These are phyloP conservation scores for Chaetomium cochliodes DNA, from an alignment of 495 filamentous ascomycete species.

Conservation along the genomic window DNA sequence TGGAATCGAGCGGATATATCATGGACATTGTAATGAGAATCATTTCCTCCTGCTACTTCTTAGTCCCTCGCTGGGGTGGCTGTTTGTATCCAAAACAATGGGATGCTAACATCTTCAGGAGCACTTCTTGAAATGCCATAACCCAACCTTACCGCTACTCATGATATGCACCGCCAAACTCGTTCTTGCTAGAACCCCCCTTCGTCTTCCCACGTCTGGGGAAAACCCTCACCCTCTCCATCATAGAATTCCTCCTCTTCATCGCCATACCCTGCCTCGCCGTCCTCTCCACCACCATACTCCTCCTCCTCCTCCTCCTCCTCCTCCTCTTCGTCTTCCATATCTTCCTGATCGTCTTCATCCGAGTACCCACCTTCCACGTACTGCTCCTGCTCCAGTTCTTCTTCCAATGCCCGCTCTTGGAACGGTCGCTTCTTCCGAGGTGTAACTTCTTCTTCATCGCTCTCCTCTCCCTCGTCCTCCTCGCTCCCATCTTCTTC, in stretches of 20 bases:
- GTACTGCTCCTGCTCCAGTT: constrained; percentile 18
- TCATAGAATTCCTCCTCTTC: constrained; percentile 28
- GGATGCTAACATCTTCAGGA: background rate
- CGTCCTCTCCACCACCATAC: constrained; percentile 17
- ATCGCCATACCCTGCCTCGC: constrained; percentile 19
- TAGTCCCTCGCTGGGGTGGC: background rate
- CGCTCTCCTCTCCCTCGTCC: constrained; percentile 12
- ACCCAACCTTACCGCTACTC: background rate
- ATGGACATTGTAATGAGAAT: background rate
- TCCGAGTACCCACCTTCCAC: constrained; percentile 23
- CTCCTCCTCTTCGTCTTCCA: constrained; percentile 27
- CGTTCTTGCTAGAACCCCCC: constrained; percentile 3
- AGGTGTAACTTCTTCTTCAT: constrained; percentile 16
- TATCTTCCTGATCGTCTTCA: constrained; percentile 23
- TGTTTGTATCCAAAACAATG: background rate
- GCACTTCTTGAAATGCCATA: background rate
- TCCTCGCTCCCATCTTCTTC: constrained; percentile 28
- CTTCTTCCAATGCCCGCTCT: constrained; percentile 21
- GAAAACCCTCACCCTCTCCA: constrained; percentile 22
- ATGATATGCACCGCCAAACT: background rate
- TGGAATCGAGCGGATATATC: background rate
- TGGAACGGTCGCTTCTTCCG: constrained; percentile 5
- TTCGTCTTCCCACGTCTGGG: constrained; percentile 10
- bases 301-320: constrained; percentile 19
- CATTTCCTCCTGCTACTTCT: background rate